Percentiles rank a stretch among this genome's conserved stretches.
Evolutionary conservation across 2,329 filamentous ascomycete species (phyloP).

Genomic region (Alternaria incomplexa): DNA sequence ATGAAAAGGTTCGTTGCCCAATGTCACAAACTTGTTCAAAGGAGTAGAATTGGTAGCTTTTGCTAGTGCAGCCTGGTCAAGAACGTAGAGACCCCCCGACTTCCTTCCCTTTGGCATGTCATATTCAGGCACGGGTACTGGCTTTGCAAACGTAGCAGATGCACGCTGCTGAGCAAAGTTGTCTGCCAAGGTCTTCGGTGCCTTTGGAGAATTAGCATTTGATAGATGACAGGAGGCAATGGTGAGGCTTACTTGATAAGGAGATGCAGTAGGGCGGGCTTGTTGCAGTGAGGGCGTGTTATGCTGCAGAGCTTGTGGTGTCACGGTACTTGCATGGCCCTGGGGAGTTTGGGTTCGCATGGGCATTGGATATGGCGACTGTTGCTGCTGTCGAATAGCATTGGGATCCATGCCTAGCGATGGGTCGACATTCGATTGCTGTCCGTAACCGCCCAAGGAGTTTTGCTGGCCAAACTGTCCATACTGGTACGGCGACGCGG

Average conservation of each 20-base stretch:
- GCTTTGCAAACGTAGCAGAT: conserved; percentile 22
- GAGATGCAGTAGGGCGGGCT: conserved; percentile 24
- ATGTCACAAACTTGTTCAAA: conserved; percentile 52
- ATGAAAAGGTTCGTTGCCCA: conserved; percentile 52
- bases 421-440: conserved; percentile 37
- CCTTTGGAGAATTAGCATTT: conserved; percentile 27
- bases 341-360: conserved; percentile 31
- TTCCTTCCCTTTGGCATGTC: conserved; percentile 44
- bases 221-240: not conserved
- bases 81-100: conserved; percentile 50
- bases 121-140: conserved; percentile 37
- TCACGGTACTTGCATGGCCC: conserved; percentile 32
- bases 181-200: conserved; percentile 36
- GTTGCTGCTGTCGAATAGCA: conserved; percentile 37
- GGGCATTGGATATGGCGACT: conserved; percentile 39
- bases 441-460: conserved; percentile 29
- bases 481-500: conserved; percentile 43
- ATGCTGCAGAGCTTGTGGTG: conserved; percentile 42
- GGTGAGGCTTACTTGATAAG: conserved; percentile 38
- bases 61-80: conserved; percentile 50
- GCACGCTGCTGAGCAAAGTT: conserved; percentile 31
- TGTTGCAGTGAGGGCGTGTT: conserved; percentile 23
- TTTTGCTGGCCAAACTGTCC: conserved; percentile 36
- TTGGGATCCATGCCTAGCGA: conserved; percentile 31
- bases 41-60: conserved; percentile 53